Conservation (phyloP, 1,284 basidiomycete species). For the Heterobasidion irregulare region DNA sequence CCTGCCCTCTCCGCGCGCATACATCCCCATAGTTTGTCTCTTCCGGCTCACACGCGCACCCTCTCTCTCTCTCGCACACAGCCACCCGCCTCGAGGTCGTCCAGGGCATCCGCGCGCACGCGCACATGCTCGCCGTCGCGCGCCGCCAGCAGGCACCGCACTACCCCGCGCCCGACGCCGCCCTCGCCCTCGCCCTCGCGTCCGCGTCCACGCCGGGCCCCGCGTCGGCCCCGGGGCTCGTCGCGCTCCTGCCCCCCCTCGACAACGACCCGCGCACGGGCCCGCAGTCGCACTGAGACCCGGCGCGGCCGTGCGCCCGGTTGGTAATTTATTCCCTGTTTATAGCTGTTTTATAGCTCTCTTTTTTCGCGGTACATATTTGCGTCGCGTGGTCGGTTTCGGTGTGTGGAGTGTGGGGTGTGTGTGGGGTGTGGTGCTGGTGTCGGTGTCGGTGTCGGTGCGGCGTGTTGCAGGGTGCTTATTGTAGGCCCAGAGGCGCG, state of each 20-base stretch:
- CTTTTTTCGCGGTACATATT: not conserved
- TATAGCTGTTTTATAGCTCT: constrained; percentile 5
- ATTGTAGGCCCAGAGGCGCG: no score
- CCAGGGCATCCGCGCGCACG: not conserved
- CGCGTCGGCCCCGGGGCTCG: no score
- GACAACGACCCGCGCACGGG: not conserved
- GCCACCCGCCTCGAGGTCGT: not conserved
- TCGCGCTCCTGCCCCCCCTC: not conserved
- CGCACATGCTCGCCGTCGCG: not conserved
- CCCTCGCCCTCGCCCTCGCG: no score
- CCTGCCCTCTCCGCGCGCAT: not conserved
- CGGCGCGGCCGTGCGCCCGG: not conserved
- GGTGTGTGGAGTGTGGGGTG: no score
- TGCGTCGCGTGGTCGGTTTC: no score
- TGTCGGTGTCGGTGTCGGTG: no score
- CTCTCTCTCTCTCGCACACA: not conserved
- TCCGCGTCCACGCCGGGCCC: no score
- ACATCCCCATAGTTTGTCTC: no score
- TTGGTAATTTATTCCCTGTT: constrained; percentile 13
- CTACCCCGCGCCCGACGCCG: no score
- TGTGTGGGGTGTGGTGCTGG: no score
- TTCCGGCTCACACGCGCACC: not conserved
- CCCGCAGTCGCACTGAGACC: not conserved
- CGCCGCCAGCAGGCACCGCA: no score
- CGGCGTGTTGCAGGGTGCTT: no score